Evolutionary conservation across 1,284 basidiomycete species (phyloP).

Genomic region (Cutaneotrichosporon curvatum): DNA sequence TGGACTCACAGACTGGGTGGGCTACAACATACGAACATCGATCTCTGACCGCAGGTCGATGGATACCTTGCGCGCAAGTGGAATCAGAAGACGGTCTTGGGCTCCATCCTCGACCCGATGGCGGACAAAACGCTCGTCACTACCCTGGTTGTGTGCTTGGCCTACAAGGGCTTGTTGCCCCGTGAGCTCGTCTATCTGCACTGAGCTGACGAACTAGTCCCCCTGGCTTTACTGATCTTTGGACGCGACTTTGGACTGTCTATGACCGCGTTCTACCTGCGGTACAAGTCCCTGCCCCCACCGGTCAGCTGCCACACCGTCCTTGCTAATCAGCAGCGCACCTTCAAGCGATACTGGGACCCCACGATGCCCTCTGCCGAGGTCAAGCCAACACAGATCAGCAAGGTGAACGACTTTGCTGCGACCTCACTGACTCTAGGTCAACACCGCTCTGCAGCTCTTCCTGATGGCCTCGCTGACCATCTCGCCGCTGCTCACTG

Average conservation of each 20-base stretch:
- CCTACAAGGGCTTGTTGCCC: slow-evolving; percentile 77
- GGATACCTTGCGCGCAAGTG: slow-evolving; percentile 81
- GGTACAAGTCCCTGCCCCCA: slow-evolving; percentile 77
- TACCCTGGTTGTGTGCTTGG: slow-evolving; percentile 79
- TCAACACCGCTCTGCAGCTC: slow-evolving; percentile 90
- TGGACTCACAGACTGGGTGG: slow-evolving; percentile 80
- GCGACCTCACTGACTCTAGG: slow-evolving; percentile 48
- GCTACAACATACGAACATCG: slow-evolving; percentile 28
- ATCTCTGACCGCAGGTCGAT: slow-evolving; percentile 57
- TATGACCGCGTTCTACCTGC: slow-evolving; percentile 86
- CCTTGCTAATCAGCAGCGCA: slow-evolving; percentile 60
- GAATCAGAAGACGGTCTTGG: slow-evolving; percentile 79
- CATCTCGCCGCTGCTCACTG: slow-evolving; percentile 64
- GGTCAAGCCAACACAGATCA: slow-evolving; percentile 80
- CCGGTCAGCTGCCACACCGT: slow-evolving; percentile 54
- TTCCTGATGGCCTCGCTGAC: slow-evolving; percentile 83
- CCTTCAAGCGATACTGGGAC: slow-evolving; percentile 85
- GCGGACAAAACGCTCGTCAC: slow-evolving; percentile 97
- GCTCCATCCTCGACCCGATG: slow-evolving; percentile 91
- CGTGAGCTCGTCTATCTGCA: slow-evolving; percentile 48
- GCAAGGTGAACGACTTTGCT: slow-evolving; percentile 57
- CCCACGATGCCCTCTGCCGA: slow-evolving; percentile 90
- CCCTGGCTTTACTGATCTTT: slow-evolving; percentile 76
- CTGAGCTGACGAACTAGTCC: slow-evolving; percentile 52
- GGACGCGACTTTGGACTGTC: slow-evolving; percentile 83